Evolutionary conservation across 148 eudicot species (phyloP), one percentile per base, ranked within the genome.

Genomic region (Arctostaphylos glauca): DNA sequence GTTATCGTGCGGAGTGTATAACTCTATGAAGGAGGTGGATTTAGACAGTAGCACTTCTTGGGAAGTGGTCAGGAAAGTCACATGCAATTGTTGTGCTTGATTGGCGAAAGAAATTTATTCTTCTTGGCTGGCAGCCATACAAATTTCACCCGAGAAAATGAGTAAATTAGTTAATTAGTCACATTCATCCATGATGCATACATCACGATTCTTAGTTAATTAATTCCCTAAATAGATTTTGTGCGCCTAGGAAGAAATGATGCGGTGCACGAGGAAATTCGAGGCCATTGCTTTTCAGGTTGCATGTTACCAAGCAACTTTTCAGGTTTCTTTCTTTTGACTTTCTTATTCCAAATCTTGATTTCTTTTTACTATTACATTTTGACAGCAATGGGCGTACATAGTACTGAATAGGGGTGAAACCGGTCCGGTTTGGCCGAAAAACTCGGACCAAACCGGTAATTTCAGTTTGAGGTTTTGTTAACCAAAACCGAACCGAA

Each of bases 211-310:
- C 16, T 82, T 85, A 48, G 66, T 79, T 71, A 77, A 41, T 77
- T 83, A 68, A 19, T 18, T 77, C 23, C 55, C 77, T 81, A 38
- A 70, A 81, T 97, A 82, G 98, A 93, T 85, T 97, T 97, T 90
- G 74, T 92, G 82, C 95, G 99, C 73, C 87, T 97, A 88, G 99
- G 99, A 59, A 90, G 98, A 86, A 64, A 62, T 85, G 97, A 95
- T 78, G 98, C 85, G 54, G 95, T 97, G 78, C 98, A 94, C 85
- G 89, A 88, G 78, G 97, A 97, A 86, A 86, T 97, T 84, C 92
- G 86, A 38, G 91, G 78, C 53, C 91, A 97, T 87, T 94, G 98
- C 87, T 87, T 97, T 85, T 90, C 98, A 89, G 97, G 99, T 97
- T 85, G 64, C 86, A 14, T 41, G 70, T 50, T 56, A 19, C 18